Conservation (phyloP, 2,329 filamentous ascomycete genomes). For the Dactylellina cionopaga region DNA sequence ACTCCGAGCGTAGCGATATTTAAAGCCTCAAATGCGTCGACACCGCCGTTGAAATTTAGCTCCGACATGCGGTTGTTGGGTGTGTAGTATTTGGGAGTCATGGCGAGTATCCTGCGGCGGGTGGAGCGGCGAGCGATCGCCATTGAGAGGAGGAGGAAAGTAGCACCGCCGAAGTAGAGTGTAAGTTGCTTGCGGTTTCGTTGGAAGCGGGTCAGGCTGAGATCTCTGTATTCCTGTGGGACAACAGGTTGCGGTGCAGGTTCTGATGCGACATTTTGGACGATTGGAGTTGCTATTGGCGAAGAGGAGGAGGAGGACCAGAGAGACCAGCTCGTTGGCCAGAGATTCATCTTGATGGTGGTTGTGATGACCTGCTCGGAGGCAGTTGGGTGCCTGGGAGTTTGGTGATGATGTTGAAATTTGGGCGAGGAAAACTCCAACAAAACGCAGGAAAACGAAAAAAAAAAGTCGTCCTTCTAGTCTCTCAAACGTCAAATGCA, state of each 20-base stretch:
- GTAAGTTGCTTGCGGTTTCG: constrained; percentile 72
- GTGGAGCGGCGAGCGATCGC: constrained; percentile 77
- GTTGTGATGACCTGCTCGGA: background rate
- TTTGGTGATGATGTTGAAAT: constrained; percentile 1
- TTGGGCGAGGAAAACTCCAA: constrained; percentile 7
- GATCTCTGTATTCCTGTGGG: constrained; percentile 28
- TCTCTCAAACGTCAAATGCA: background rate
- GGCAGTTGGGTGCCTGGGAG: background rate
- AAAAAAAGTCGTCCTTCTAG: background rate
- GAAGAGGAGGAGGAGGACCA: constrained; percentile 23
- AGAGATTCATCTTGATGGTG: constrained; percentile 33
- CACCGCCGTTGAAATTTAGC: constrained; percentile 69
- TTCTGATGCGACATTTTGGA: constrained; percentile 5
- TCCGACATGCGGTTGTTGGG: constrained; percentile 68
- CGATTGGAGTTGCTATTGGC: constrained; percentile 7
- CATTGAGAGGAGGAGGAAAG: constrained; percentile 78
- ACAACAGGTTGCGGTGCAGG: constrained; percentile 2
- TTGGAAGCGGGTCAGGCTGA: constrained; percentile 58
- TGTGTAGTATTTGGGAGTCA: constrained; percentile 77
- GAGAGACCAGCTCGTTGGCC: constrained; percentile 37
- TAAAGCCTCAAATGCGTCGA: constrained; percentile 84
- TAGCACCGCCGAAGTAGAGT: constrained; percentile 77
- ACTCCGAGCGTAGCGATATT: constrained; percentile 89
- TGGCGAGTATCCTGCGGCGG: constrained; percentile 66
- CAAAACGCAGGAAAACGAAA: background rate